Conservation (phyloP, 1,284 basidiomycete species). For the Leccinum pachyderme region DNA sequence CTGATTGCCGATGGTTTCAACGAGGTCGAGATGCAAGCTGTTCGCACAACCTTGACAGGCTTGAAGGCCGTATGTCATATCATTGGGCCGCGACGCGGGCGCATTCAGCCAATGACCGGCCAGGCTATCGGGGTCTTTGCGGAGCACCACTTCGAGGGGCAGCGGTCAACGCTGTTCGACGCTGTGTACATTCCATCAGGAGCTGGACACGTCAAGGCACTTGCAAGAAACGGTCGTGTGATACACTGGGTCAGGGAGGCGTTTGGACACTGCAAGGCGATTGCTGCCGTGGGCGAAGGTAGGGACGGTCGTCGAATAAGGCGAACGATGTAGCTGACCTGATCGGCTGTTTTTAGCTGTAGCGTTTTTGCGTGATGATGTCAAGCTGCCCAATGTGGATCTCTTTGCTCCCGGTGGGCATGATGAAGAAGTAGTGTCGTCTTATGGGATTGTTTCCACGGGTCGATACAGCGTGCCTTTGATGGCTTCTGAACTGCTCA, state of each 20-base stretch:
- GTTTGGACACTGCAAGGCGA: constrained; percentile 76
- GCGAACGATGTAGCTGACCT: not conserved
- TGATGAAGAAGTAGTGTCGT: constrained; percentile 44
- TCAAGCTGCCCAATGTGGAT: constrained; percentile 46
- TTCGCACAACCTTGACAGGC: constrained; percentile 53
- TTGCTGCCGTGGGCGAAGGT: constrained; percentile 72
- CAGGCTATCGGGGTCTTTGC: constrained; percentile 43
- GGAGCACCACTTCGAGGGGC: constrained; percentile 74
- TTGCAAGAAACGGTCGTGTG: constrained; percentile 54
- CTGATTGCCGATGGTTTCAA: constrained; percentile 76
- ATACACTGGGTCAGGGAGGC: constrained; percentile 76
- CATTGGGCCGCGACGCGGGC: constrained; percentile 67
- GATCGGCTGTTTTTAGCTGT: constrained; percentile 39
- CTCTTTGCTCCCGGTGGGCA: constrained; percentile 35
- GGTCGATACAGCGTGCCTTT: constrained; percentile 45
- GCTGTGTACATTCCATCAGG: constrained; percentile 74
- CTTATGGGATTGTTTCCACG: constrained; percentile 63
- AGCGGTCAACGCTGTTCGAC: constrained; percentile 79
- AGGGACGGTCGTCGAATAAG: not conserved
- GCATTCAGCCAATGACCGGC: constrained; percentile 44
- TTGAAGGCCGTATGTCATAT: constrained; percentile 60
- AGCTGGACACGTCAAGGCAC: constrained; percentile 47
- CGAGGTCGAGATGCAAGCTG: constrained; percentile 50
- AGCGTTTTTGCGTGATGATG: constrained; percentile 45
- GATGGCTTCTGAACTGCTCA: constrained; percentile 41